Evolutionary conservation across 768 basidiomycete species (phyloP).

Genomic region (Serendipita sp.): DNA sequence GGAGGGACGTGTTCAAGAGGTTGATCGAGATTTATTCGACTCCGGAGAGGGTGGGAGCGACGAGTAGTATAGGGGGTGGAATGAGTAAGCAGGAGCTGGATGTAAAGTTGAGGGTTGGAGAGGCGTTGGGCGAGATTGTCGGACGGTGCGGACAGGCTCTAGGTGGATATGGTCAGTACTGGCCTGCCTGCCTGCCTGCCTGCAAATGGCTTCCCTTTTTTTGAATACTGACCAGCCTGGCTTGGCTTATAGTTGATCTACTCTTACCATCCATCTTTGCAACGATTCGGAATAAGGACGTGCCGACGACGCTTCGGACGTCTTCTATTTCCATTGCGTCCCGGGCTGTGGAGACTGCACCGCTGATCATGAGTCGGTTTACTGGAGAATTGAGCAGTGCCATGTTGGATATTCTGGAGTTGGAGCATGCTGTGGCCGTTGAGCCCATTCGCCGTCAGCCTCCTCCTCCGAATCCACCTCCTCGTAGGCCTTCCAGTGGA

Average conservation of each 20-base stretch:
- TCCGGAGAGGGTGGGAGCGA: constrained; percentile 16
- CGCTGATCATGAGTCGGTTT: constrained; percentile 48
- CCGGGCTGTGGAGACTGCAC: constrained; percentile 48
- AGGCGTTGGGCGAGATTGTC: constrained; percentile 68
- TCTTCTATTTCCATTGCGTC: constrained; percentile 58
- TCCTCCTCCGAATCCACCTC: constrained; percentile 17
- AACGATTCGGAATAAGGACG: constrained; percentile 37
- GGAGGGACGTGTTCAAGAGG: constrained; percentile 49
- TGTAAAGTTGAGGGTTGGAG: constrained; percentile 58
- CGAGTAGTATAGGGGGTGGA: constrained; percentile 22
- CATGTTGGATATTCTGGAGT: constrained; percentile 55
- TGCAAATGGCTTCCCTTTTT: too few relatives aligned
- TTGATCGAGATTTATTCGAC: constrained; percentile 53
- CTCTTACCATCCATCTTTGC: constrained; percentile 58
- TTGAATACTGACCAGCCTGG: too few relatives aligned
- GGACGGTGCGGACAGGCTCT: constrained; percentile 54
- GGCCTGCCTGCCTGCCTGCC: neutral
- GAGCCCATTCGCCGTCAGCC: constrained; percentile 7
- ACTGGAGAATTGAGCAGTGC: constrained; percentile 41
- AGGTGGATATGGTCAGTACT: constrained; percentile 42
- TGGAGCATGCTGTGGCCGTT: neutral
- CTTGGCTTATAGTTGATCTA: constrained; percentile 34
- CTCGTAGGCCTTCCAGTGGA: neutral
- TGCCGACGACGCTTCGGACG: constrained; percentile 59
- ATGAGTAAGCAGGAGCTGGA: constrained; percentile 43